Evolutionary conservation across 2,329 filamentous ascomycete genomes (phyloP).

Genomic region (Colletotrichum destructivum): DNA sequence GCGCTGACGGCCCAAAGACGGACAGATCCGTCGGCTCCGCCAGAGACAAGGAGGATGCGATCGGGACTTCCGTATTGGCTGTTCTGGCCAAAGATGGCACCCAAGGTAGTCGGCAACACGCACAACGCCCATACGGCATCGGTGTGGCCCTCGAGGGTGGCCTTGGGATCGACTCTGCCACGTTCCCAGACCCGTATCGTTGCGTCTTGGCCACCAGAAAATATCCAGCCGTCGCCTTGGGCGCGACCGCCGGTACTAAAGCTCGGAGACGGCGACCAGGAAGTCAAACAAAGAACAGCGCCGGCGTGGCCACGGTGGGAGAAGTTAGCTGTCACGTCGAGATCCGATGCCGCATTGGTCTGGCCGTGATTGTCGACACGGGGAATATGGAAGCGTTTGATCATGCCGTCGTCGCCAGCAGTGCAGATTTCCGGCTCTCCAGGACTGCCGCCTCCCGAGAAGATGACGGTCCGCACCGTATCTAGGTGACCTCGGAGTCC

Average conservation of each 20-base stretch:
- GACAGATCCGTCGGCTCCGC: conserved; percentile 90
- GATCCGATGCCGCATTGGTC: conserved; percentile 75
- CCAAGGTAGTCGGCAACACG: conserved; percentile 87
- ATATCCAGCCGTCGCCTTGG: conserved; percentile 96
- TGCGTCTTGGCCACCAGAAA: conserved; percentile 95
- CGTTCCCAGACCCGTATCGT: conserved; percentile 97
- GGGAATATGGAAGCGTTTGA: conserved; percentile 97
- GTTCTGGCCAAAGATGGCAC: conserved; percentile 83
- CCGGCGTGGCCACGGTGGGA: conserved; percentile 96
- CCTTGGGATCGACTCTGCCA: conserved; percentile 94
- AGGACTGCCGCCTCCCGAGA: conserved; percentile 95
- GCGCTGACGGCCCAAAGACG: conserved; percentile 96
- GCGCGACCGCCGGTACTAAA: conserved; percentile 92
- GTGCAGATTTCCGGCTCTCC: conserved; percentile 98
- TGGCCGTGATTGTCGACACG: conserved; percentile 75
- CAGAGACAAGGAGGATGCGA: conserved; percentile 90
- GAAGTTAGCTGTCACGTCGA: conserved; percentile 94
- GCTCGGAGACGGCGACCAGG: conserved; percentile 88
- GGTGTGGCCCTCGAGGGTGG: conserved; percentile 92
- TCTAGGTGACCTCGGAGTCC: conserved; percentile 93
- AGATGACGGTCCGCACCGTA: conserved; percentile 94
- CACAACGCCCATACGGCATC: conserved; percentile 98
- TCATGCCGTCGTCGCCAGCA: conserved; percentile 92
- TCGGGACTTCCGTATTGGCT: conserved; percentile 85
- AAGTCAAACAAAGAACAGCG: conserved; percentile 87